A percentile compares a stretch with the other conserved stretches of the same genome.
These are phyloP conservation scores for Trichoderma virens DNA, from an alignment of 495 filamentous ascomycete species.

Conservation along the genomic window DNA sequence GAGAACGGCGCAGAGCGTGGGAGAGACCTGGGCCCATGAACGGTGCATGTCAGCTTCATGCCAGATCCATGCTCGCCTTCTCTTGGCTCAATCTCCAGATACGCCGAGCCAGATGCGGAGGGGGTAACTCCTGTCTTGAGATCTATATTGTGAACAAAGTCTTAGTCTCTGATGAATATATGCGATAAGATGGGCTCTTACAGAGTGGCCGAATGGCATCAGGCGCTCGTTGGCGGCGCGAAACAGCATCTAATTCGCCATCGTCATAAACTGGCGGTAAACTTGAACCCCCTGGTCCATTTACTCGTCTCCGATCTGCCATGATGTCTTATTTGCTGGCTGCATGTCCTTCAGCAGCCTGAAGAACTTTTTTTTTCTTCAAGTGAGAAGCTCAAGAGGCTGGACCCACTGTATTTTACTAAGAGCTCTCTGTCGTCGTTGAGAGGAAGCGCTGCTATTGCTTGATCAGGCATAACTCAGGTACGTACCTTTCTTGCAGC, in stretches of 20 bases:
- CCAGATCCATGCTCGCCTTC: slow-evolving; percentile 46
- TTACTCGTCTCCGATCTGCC: slow-evolving; percentile 85
- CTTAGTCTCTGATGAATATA: slow-evolving; percentile 7
- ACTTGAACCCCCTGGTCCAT: slow-evolving; percentile 75
- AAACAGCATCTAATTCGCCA: slow-evolving; percentile 24
- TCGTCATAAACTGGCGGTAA: slow-evolving; percentile 61
- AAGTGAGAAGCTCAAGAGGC: background rate
- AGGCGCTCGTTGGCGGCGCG: slow-evolving; percentile 36
- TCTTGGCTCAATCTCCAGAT: slow-evolving; percentile 71
- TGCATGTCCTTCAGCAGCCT: background rate
- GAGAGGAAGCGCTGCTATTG: slow-evolving; percentile 5
- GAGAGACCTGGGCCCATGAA: slow-evolving; percentile 87
- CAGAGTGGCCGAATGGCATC: slow-evolving; percentile 75
- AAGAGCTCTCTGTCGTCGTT: too few relatives aligned
- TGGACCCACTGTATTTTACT: slow-evolving; percentile 8
- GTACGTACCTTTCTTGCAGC: background rate
- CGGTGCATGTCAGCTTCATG: slow-evolving; percentile 82
- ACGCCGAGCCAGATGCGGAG: slow-evolving; percentile 89
- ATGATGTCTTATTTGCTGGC: slow-evolving; percentile 33
- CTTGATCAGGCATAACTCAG: background rate
- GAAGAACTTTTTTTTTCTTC: slow-evolving; percentile 7
- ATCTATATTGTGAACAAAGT: slow-evolving; percentile 45
- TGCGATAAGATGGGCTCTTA: slow-evolving; percentile 36
- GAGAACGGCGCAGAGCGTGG: slow-evolving; percentile 84
- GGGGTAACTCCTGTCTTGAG: slow-evolving; percentile 88